Base-by-base conservation (phyloP, 148 eudicot genomes). In the Polygonum aviculare region DNA sequence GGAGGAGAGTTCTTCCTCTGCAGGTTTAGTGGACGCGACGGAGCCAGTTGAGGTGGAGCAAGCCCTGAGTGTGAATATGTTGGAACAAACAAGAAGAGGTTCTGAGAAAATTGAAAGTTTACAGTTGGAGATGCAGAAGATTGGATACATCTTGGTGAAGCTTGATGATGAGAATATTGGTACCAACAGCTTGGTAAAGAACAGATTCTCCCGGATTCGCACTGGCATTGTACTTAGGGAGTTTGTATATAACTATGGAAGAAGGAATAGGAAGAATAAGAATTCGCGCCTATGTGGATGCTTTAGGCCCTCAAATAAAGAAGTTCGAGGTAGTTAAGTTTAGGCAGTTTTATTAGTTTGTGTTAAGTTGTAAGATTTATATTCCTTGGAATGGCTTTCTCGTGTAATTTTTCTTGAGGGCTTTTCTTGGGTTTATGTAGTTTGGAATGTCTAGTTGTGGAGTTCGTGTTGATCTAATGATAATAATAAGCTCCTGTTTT, bases 61-160 rank as follows among this genome's bases (percentile, higher is more conserved):
- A 50, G 77, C 78, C 16, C 77, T 69, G 78, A 79, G 77, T 33
- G 86, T 81, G 82, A 82, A 79, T 71, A 81, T 89, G 6, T 78
- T 82, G 19, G 93, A 90, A 55, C 88, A 89, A 79, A 93, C 87
- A 12, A 80, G 84, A 60, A 88, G 83, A 83, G 97, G 86, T 78
- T 85, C 97, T 5, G 99, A 92, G 55, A 87, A 85, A 78, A 88
- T 95, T 41, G 88, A 78, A 33, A 74, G 84, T 65, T 78, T 95
- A 88, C 91, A 88, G 78, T 57, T 88, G 55, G 96, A 90, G 80
- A 73, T 92, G 78, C 99, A 95, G 79, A 89, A 80, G 77, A 84
- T 93, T 69, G 87, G 88, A 78, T 85, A 83, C 51, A 80, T 86
- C 49, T 59, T 92, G 88, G 74, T 83, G 59, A 87, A 83, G 71